phyloP scores from a whole-genome alignment of 805 yeast genomes.

The Wickerhamomyces pijperi region DNA sequence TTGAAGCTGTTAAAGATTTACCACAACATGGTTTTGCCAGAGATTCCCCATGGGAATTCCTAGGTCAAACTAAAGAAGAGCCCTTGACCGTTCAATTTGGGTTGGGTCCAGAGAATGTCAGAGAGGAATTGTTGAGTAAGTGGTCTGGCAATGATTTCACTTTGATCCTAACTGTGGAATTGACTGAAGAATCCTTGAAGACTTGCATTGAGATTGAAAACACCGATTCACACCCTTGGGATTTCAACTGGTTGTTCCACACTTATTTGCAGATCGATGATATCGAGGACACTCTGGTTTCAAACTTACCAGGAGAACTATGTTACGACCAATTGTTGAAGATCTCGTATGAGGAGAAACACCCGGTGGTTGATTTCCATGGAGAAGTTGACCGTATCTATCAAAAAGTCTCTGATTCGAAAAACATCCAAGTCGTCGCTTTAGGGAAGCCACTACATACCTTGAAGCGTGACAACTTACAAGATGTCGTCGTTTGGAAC shows the following conservation, averaged over 20 bases:
- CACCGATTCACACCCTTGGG: slow-evolving; percentile 50
- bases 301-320: slow-evolving; percentile 62
- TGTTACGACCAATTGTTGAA: slow-evolving; percentile 70
- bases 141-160: slow-evolving; percentile 61
- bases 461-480: slow-evolving; percentile 50
- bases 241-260: slow-evolving; percentile 92
- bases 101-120: slow-evolving; percentile 74
- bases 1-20: slow-evolving; percentile 47
- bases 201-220: slow-evolving; percentile 73
- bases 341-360: slow-evolving; percentile 52
- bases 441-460: slow-evolving; percentile 64
- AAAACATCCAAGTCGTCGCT: slow-evolving; percentile 56
- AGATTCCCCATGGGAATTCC: slow-evolving; percentile 82
- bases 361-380: slow-evolving; percentile 63
- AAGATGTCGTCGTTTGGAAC: slow-evolving; percentile 87
- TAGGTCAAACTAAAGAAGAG: slow-evolving; percentile 65
- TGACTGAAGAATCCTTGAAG: slow-evolving; percentile 45
- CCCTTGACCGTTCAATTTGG: slow-evolving; percentile 87
- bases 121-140: slow-evolving; percentile 51
- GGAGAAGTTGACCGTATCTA: slow-evolving; percentile 85
- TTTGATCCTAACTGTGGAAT: slow-evolving; percentile 54
- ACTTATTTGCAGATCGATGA: slow-evolving; percentile 72
- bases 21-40: slow-evolving; percentile 98
- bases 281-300: slow-evolving; percentile 65
- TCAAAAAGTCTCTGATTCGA: slow-evolving; percentile 41